Conservation (phyloP, 2,329 filamentous ascomycete genomes). For the Bisporella sp. region DNA sequence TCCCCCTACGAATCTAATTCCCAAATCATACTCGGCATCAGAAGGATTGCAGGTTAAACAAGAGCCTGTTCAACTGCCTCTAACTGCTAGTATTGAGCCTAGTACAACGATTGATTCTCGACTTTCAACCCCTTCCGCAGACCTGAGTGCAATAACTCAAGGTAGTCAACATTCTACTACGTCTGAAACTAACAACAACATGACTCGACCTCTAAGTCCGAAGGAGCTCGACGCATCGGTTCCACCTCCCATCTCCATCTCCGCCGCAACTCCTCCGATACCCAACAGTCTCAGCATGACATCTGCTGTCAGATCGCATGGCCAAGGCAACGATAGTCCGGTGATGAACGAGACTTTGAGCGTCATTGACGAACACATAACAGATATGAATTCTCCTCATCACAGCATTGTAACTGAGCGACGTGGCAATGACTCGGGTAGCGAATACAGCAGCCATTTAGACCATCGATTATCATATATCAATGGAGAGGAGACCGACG, state of each 20-base stretch:
- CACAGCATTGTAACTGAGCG: conserved; percentile 35
- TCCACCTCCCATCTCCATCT: conserved; percentile 9
- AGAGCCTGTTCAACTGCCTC: conserved; percentile 4
- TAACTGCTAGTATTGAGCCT: conserved; percentile 5
- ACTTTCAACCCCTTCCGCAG: conserved; percentile 9
- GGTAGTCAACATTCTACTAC: conserved; percentile 21
- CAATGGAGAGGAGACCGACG: conserved; percentile 89
- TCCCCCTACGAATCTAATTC: conserved; percentile 13
- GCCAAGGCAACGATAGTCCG: conserved; percentile 53
- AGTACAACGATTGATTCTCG: conserved; percentile 6
- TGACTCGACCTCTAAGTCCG: conserved; percentile 34
- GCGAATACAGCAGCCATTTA: conserved; percentile 83
- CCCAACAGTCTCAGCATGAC: conserved; percentile 28
- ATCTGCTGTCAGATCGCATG: conserved; percentile 40
- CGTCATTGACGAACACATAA: conserved; percentile 96
- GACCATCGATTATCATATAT: conserved; percentile 82
- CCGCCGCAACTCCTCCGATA: conserved; percentile 28
- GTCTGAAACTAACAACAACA: conserved; percentile 17
- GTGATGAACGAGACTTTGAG: conserved; percentile 93
- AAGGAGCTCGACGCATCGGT: conserved; percentile 7
- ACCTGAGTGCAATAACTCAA: conserved; percentile 18
- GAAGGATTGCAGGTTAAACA: conserved; percentile 2
- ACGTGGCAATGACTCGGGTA: conserved; percentile 69
- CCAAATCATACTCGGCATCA: conserved; percentile 8
- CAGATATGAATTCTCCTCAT: conserved; percentile 60